Percentiles rank a stretch among this genome's conserved stretches.
These are phyloP conservation scores for Nepenthes alata DNA, from an alignment of 179 eudicot species.

Conservation along the genomic window DNA sequence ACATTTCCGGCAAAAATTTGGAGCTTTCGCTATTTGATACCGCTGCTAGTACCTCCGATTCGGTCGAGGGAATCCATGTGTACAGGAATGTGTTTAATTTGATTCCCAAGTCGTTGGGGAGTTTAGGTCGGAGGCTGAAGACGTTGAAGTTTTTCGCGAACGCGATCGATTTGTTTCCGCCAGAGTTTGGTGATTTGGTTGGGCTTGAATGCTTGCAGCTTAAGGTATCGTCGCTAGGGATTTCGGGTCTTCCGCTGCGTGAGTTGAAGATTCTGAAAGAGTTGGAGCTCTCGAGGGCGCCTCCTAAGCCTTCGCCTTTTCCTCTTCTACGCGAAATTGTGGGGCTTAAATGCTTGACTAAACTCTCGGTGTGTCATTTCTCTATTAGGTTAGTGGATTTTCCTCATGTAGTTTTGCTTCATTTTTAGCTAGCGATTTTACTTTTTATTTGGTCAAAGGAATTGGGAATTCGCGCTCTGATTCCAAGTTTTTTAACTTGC, in stretches of 20 bases:
- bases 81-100: constrained; percentile 65
- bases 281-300: constrained; percentile 61
- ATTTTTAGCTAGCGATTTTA: no score
- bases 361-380: constrained; percentile 76
- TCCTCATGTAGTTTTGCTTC: no score
- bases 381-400: constrained; percentile 46
- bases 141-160: constrained; percentile 71
- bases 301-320: constrained; percentile 44
- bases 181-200: constrained; percentile 46
- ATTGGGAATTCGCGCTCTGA: background rate
- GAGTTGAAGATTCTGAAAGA: constrained; percentile 65
- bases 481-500: background rate
- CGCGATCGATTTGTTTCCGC: constrained; percentile 65
- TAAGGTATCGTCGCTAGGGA: constrained; percentile 45
- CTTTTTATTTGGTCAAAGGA: no score
- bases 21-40: constrained; percentile 36
- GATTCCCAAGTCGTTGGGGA: constrained; percentile 53
- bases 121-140: constrained; percentile 33
- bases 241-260: constrained; percentile 44
- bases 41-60: constrained; percentile 5
- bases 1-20: constrained; percentile 54
- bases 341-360: constrained; percentile 52
- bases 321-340: constrained; percentile 59
- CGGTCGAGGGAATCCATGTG: constrained; percentile 35
- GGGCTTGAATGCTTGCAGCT: constrained; percentile 61